These are phyloP conservation scores for Penicillium antarcticum DNA, from an alignment of 495 filamentous ascomycete genomes.

Conservation along the genomic window DNA sequence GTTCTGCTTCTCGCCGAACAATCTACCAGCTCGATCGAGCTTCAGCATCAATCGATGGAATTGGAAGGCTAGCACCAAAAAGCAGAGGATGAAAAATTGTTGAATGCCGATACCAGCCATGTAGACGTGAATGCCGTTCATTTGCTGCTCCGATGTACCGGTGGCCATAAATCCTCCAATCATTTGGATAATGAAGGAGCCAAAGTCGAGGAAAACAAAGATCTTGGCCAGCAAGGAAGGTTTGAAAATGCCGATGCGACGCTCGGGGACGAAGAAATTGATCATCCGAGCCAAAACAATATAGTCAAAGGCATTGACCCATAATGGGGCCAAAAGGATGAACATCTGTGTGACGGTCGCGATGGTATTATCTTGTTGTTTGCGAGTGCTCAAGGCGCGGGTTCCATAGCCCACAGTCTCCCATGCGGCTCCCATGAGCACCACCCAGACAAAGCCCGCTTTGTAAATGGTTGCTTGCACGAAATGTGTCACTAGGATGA, in stretches of 20 bases:
- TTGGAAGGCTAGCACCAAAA: slow-evolving; percentile 39
- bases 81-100: slow-evolving; percentile 52
- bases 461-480: background rate
- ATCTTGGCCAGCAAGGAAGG: background rate
- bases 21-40: background rate
- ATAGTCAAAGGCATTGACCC: slow-evolving; percentile 2
- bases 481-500: background rate
- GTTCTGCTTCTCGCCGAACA: background rate
- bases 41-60: slow-evolving; percentile 43
- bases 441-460: background rate
- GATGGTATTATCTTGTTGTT: background rate
- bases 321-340: slow-evolving; percentile 1
- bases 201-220: background rate
- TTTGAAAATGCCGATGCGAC: background rate
- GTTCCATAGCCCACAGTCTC: background rate
- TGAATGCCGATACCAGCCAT: slow-evolving; percentile 56
- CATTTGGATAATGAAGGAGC: background rate
- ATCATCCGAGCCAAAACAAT: background rate
- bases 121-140: slow-evolving; percentile 49
- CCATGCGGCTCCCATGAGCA: background rate
- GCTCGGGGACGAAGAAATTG: background rate
- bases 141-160: background rate
- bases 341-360: background rate
- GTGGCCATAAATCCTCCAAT: background rate
- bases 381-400: background rate